These are phyloP conservation scores for Handroanthus guayacan DNA, from an alignment of 257 asterid species.

Conservation along the genomic window DNA sequence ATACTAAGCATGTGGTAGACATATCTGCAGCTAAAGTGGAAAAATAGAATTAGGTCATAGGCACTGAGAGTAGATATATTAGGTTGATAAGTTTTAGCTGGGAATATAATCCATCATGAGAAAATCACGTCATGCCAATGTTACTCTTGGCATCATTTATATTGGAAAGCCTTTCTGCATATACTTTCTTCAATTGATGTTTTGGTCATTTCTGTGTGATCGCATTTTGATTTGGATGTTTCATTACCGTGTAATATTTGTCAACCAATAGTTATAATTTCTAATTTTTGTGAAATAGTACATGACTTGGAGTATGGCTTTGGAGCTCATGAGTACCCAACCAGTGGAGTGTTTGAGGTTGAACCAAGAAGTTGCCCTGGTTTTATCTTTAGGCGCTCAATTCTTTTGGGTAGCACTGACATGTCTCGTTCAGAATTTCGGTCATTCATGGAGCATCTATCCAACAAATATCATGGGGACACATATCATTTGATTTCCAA, in stretches of 20 bases:
- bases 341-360: slow-evolving; percentile 93
- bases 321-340: slow-evolving; percentile 91
- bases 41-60: neutral
- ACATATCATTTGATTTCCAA: slow-evolving; percentile 85
- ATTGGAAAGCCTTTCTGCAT: neutral
- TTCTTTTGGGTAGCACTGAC: slow-evolving; percentile 79
- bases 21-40: neutral
- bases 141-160: neutral
- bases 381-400: slow-evolving; percentile 77
- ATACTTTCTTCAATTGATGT: slow-evolving; percentile 15
- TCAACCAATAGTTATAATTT: slow-evolving; percentile 13
- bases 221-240: slow-evolving; percentile 3
- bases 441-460: slow-evolving; percentile 80
- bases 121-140: slow-evolving; percentile 3
- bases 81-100: neutral
- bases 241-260: neutral
- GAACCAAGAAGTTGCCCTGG: slow-evolving; percentile 96
- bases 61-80: neutral
- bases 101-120: slow-evolving; percentile 16
- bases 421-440: slow-evolving; percentile 78
- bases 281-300: slow-evolving; percentile 48
- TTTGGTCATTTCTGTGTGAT: slow-evolving; percentile 18
- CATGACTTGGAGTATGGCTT: slow-evolving; percentile 88
- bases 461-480: slow-evolving; percentile 79
- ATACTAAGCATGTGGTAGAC: neutral